These are phyloP conservation scores for Tuber microsphaerosporum DNA, from an alignment of 495 filamentous ascomycete genomes.

Conservation along the genomic window DNA sequence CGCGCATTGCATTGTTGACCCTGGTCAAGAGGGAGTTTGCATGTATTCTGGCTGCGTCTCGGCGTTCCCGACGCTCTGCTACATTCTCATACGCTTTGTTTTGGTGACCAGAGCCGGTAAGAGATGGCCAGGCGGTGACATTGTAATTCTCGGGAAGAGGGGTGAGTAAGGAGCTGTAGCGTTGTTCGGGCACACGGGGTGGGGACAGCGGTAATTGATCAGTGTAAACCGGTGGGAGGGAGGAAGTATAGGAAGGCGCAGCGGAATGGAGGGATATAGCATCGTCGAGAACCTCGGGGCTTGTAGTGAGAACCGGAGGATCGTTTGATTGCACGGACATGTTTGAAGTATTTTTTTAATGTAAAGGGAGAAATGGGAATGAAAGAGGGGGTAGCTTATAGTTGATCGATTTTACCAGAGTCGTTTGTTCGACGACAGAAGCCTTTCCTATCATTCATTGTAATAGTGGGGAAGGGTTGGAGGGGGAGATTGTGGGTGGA, in stretches of 20 bases:
- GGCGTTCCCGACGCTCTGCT: conserved; percentile 26
- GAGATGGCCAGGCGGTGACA: conserved; percentile 29
- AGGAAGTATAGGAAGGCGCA: conserved; percentile 36
- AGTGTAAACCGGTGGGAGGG: conserved; percentile 26
- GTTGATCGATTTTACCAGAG: background rate
- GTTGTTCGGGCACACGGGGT: conserved; percentile 11
- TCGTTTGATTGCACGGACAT: background rate
- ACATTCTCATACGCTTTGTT: conserved; percentile 37
- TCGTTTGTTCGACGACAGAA: background rate
- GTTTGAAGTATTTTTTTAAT: background rate
- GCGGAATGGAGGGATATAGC: conserved; percentile 29
- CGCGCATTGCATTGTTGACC: background rate
- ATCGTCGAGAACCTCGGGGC: conserved; percentile 15
- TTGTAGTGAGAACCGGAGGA: conserved; percentile 15
- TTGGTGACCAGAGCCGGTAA: conserved; percentile 26
- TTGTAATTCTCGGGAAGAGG: conserved; percentile 19
- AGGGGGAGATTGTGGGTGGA: background rate
- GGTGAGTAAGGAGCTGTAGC: conserved; percentile 25
- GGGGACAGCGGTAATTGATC: background rate
- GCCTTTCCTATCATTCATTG: background rate
- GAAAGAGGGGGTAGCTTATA: background rate
- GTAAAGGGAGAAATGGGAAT: background rate
- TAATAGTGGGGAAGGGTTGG: background rate
- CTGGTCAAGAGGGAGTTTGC: conserved; percentile 23
- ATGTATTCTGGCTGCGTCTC: conserved; percentile 43